Evolutionary conservation across 2,329 filamentous ascomycete species (phyloP).

Genomic region (Calonectria crousiana): DNA sequence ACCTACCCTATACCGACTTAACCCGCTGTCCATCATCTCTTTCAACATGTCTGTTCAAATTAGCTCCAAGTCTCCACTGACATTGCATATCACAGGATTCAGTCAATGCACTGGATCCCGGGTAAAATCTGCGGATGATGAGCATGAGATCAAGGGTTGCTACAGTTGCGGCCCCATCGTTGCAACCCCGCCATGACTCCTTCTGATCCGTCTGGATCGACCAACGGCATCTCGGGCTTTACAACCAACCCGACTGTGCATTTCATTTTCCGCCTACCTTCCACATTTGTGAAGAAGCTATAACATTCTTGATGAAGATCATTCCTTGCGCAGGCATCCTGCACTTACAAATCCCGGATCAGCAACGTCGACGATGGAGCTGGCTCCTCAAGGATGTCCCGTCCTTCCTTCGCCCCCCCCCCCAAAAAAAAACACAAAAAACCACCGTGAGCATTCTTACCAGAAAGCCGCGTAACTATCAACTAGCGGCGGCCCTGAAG

Average conservation of each 20-base stretch:
- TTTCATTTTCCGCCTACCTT: background rate
- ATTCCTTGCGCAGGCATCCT: background rate
- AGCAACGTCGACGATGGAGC: background rate
- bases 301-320: background rate
- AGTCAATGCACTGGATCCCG: background rate
- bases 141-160: background rate
- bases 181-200: background rate
- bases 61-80: background rate
- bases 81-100: background rate
- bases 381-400: background rate
- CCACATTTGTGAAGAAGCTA: background rate
- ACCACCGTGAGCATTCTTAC: background rate
- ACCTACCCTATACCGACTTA: background rate
- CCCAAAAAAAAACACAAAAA: background rate
- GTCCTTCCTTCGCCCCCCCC: background rate
- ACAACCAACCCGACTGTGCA: background rate
- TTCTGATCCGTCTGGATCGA: background rate
- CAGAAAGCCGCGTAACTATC: background rate
- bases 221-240: background rate
- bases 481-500: background rate
- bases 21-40: background rate
- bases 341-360: background rate
- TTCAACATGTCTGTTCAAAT: background rate
- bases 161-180: background rate
- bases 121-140: background rate